Percentiles rank a stretch among this genome's conserved stretches.
phyloP scores from a whole-genome alignment of 192 early-diverging fungal species.

The Mortierella claussenii region DNA sequence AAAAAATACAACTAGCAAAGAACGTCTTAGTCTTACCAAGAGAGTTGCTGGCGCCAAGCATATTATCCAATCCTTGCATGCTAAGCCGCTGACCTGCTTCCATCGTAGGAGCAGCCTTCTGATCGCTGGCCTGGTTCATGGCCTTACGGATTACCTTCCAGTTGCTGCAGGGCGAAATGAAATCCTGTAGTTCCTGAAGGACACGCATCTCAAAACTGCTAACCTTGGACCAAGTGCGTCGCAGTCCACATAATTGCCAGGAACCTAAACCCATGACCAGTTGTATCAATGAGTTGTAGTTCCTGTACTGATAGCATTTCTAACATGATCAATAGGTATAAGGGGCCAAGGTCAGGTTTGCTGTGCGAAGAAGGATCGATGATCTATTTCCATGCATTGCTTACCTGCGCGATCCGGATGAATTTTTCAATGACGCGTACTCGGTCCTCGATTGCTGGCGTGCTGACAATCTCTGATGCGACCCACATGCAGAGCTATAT shows the following conservation, averaged over 20 bases:
- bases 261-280: conserved; percentile 68
- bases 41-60: background rate
- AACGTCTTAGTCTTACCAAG: background rate
- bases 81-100: background rate
- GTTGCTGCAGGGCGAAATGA: conserved; percentile 66
- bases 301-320: conserved; percentile 67
- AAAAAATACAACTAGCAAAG: too few relatives aligned
- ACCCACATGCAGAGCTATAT: conserved; percentile 66
- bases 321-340: conserved; percentile 4
- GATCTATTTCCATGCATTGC: background rate
- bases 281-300: conserved; percentile 68
- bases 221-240: conserved; percentile 65
- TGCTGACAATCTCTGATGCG: conserved; percentile 63
- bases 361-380: background rate
- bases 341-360: background rate
- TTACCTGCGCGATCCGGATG: conserved; percentile 68
- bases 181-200: conserved; percentile 60
- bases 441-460: conserved; percentile 55
- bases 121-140: conserved; percentile 56
- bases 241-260: conserved; percentile 58
- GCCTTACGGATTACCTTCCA: conserved; percentile 66
- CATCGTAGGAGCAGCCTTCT: conserved; percentile 14
- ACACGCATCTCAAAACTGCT: conserved; percentile 51
- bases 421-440: conserved; percentile 70
- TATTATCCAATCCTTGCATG: background rate